phyloP scores from a whole-genome alignment of 495 filamentous ascomycete species.

The Xylaria scruposa region DNA sequence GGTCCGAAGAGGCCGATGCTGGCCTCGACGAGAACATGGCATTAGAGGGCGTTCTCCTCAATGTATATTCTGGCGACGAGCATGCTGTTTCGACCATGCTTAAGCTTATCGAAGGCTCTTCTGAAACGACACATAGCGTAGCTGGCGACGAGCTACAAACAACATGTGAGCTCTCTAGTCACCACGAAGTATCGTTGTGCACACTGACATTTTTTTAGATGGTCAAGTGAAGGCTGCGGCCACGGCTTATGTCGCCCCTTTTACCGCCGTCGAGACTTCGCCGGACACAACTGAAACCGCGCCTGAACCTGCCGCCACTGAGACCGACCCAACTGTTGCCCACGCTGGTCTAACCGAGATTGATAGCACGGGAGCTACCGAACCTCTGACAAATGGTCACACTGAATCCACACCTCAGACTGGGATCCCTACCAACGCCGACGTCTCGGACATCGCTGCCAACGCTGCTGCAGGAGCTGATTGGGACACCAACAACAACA shows the following conservation, averaged over 20 bases:
- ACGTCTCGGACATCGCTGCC: constrained; percentile 65
- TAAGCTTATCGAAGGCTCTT: constrained; percentile 81
- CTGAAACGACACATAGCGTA: constrained; percentile 72
- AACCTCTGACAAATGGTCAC: constrained; percentile 59
- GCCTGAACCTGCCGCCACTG: constrained; percentile 47
- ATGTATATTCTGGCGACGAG: constrained; percentile 87
- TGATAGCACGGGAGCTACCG: constrained; percentile 47
- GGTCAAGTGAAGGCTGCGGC: constrained; percentile 70
- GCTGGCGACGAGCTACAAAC: constrained; percentile 68
- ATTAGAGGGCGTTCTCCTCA: constrained; percentile 86
- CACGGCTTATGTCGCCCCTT: constrained; percentile 54
- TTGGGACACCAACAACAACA: constrained; percentile 65
- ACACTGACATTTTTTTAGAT: constrained; percentile 56
- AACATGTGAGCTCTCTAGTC: constrained; percentile 69
- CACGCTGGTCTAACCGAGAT: constrained; percentile 79
- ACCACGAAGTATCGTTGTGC: neutral
- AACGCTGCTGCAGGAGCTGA: constrained; percentile 72
- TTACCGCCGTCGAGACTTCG: constrained; percentile 50
- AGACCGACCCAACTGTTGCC: constrained; percentile 77
- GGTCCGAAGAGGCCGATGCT: constrained; percentile 68
- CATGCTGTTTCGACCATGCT: constrained; percentile 81
- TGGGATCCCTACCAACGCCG: constrained; percentile 54
- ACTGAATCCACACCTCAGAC: constrained; percentile 50
- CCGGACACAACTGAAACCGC: constrained; percentile 43
- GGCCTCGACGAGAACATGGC: constrained; percentile 75